Base-by-base conservation (phyloP, 768 basidiomycete species). In the Suillus weaverae region DNA sequence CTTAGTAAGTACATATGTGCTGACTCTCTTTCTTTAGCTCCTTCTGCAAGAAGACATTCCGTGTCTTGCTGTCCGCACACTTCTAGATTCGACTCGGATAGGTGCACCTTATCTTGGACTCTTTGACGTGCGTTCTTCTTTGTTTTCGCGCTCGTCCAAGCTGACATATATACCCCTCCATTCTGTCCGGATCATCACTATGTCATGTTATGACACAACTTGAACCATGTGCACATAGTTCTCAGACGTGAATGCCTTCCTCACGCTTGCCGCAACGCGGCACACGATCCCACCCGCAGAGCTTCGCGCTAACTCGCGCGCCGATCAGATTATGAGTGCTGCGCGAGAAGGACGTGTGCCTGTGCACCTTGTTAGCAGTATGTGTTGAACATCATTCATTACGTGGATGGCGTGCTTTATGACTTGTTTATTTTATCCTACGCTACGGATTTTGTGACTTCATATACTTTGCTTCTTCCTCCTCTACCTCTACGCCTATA, bases 191-290 rank as follows among this genome's bases (percentile, higher is more conserved):
- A 54, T 35, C 32, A 64, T 66, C 36, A 7, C 35, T 18, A 20
- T 41, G n/a, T 3, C 46, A 26, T 36, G 32, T 39, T 16, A 33
- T 62, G 32, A 32, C 16, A 51, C 9, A 18, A 26, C 22, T 48
- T 26, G 22, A 6, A 44, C 65, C 5, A 26, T 41, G 1, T n/a
- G 9, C 13, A 5, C 59, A 18, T 68, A 94, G 92, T 93, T 86
- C 69, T 88, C 92, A 20, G 92, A 94, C 72, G 89, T 94, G 13
- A 94, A 94, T 72, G 90, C 92, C n/a, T 94, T 94, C 71, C 76
- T 94, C 65, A 91, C 90, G 4, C 79, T 94, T 54, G 92, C 92
- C 11, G 91, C 92, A 8, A 93, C 90, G 4, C 80, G 88, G 53
- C 91, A 93, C 71, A 89, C 88, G 4, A 81, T 90, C 46, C 75